Evolutionary conservation across 2,329 filamentous ascomycete species (phyloP).

Genomic region (Alternaria arbusti): DNA sequence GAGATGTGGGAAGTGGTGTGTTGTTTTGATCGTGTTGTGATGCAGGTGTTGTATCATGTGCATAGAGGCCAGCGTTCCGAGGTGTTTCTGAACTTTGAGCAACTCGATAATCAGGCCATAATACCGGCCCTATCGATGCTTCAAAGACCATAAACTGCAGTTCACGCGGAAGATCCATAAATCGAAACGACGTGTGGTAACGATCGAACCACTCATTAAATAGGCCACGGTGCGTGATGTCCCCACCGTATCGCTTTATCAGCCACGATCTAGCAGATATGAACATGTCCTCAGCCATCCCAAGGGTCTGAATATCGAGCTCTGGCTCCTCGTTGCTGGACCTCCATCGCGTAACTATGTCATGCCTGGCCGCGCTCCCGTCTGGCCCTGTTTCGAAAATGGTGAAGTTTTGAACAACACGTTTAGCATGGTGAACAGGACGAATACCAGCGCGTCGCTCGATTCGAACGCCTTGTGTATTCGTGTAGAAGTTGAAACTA

Average conservation of each 20-base stretch:
- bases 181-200: background rate
- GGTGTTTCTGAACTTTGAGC: accelerated
- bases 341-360: background rate
- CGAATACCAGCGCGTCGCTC: background rate
- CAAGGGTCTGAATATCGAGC: background rate
- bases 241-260: background rate
- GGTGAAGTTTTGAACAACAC: background rate
- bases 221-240: accelerated
- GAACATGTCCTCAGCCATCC: background rate
- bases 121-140: background rate
- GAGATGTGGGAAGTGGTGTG: background rate
- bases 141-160: background rate
- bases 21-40: background rate
- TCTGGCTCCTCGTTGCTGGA: background rate
- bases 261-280: background rate
- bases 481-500: background rate
- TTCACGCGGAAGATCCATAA: background rate
- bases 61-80: background rate
- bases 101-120: background rate
- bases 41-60: background rate
- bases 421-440: background rate
- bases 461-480: background rate
- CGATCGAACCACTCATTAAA: background rate
- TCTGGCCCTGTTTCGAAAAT: background rate
- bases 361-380: background rate